These are phyloP conservation scores for Ambrosiella cleistominuta DNA, from an alignment of 2,329 filamentous ascomycete species.

Conservation along the genomic window DNA sequence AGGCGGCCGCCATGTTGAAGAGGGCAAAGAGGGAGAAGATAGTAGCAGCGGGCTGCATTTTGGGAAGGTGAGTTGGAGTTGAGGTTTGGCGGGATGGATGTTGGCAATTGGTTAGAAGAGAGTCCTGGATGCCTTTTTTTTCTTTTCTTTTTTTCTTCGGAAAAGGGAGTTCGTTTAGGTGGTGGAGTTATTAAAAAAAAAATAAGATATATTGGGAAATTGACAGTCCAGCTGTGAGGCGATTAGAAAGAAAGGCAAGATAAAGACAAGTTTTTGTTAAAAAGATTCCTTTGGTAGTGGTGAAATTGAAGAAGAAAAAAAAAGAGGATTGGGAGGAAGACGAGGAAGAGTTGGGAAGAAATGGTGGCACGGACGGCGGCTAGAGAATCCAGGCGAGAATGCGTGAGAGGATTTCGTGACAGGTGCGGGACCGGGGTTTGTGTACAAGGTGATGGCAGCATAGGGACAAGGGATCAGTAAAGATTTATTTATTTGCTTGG, in stretches of 20 bases:
- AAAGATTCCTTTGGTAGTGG: neutral
- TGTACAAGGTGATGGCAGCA: no score
- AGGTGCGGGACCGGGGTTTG: neutral
- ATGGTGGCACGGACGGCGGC: neutral
- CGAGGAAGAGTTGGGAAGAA: neutral
- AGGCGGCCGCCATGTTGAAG: conserved; percentile 31
- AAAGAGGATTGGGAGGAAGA: neutral
- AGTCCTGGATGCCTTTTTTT: neutral
- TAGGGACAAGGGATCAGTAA: no score
- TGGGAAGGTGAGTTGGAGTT: conserved; percentile 11
- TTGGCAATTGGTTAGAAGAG: neutral
- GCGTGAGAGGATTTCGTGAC: neutral
- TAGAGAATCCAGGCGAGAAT: conserved; percentile 3
- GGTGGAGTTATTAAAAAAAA: neutral
- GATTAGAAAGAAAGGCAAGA: neutral
- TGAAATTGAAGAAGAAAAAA: neutral
- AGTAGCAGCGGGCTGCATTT: conserved; percentile 24
- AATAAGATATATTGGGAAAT: neutral
- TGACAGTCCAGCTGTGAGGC: conserved; percentile 5
- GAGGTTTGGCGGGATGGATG: neutral
- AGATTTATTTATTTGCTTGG: no score
- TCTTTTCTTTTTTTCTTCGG: neutral
- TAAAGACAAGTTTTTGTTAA: neutral
- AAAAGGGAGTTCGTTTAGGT: neutral
- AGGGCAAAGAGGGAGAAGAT: conserved; percentile 25